phyloP scores from a whole-genome alignment of 2,329 filamentous ascomycete species.

The Penicillium sp. region DNA sequence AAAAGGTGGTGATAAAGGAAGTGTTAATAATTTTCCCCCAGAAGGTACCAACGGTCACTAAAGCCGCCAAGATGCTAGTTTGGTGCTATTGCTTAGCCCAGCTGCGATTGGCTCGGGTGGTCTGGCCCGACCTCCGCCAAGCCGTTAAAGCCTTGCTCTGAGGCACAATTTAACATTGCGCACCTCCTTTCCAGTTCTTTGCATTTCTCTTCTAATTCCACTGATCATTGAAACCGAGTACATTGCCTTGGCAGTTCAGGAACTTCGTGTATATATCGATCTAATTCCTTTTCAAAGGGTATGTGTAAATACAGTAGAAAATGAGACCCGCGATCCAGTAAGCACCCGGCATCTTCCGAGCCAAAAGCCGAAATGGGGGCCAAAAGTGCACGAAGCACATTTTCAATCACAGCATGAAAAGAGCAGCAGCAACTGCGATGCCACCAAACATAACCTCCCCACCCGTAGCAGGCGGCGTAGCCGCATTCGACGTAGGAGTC shows the following conservation, averaged over 20 bases:
- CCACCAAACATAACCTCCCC: not conserved
- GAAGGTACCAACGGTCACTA: not conserved
- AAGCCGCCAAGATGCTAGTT: not conserved
- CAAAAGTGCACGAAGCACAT: not conserved
- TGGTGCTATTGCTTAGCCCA: not conserved
- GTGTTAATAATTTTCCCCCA: no score
- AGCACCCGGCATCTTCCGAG: not conserved
- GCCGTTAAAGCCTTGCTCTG: not conserved
- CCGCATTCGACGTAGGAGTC: not conserved
- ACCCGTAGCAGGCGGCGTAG: constrained; percentile 1
- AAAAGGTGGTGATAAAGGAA: not conserved
- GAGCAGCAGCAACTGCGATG: constrained; percentile 3
- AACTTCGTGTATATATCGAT: not conserved
- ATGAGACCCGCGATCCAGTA: no score
- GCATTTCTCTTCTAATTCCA: no score
- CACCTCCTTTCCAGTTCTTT: not conserved
- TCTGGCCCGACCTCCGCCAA: not conserved
- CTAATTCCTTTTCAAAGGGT: not conserved
- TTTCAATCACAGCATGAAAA: constrained; percentile 7
- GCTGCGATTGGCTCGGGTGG: not conserved
- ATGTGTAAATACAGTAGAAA: not conserved
- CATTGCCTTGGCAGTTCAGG: no score
- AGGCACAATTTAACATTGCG: not conserved
- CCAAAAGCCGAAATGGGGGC: not conserved
- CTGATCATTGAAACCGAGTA: no score